Percentiles rank a stretch among this genome's conserved stretches.
Conservation (phyloP, 2,329 filamentous ascomycete species). For the Emergomyces pasteurianus region DNA sequence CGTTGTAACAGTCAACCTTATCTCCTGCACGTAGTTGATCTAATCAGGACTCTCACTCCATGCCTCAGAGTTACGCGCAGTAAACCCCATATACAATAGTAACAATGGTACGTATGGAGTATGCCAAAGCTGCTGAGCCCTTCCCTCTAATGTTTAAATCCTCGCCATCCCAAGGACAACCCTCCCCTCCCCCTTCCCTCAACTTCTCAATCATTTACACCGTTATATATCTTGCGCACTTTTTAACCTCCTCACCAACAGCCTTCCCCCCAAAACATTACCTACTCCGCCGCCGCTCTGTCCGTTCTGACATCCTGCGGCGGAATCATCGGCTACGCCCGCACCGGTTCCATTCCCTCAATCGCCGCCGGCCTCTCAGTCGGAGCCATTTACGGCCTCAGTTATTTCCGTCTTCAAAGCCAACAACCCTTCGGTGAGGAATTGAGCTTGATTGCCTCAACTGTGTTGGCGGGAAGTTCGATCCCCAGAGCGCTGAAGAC, state of each 20-base stretch:
- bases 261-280: constrained; percentile 16
- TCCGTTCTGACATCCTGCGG: constrained; percentile 74
- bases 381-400: constrained; percentile 64
- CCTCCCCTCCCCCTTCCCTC: background rate
- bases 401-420: constrained; percentile 65
- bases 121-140: too few species aligned
- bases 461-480: constrained; percentile 71
- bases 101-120: background rate
- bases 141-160: too few species aligned
- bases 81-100: background rate
- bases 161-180: background rate
- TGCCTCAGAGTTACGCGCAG: background rate
- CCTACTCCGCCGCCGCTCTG: constrained; percentile 61
- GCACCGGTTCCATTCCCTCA: constrained; percentile 76
- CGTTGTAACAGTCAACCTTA: background rate
- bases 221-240: background rate
- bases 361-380: constrained; percentile 75
- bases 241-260: background rate
- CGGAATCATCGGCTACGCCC: constrained; percentile 74
- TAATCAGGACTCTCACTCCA: background rate
- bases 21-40: background rate
- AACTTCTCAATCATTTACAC: background rate
- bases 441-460: constrained; percentile 72
- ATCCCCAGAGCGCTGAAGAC: constrained; percentile 77
- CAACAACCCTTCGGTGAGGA: constrained; percentile 76